These are phyloP conservation scores for Nemania sp. DNA, from an alignment of 2,329 filamentous ascomycete species.

Conservation along the genomic window DNA sequence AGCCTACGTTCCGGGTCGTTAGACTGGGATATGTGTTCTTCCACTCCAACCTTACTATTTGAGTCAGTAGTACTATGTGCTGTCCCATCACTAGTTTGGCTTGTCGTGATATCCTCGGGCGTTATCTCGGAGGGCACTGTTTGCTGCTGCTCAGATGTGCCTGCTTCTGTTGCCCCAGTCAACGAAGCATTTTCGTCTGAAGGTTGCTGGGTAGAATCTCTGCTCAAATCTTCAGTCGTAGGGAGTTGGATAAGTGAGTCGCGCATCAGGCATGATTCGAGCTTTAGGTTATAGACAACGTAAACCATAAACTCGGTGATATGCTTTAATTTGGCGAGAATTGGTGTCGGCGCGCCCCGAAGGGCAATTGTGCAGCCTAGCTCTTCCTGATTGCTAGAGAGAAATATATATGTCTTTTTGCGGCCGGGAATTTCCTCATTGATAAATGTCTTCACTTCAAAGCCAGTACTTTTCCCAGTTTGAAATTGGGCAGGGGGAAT, in stretches of 20 bases:
- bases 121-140: conserved; percentile 41
- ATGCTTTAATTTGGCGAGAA: conserved; percentile 83
- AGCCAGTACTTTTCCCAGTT: conserved; percentile 84
- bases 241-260: conserved; percentile 92
- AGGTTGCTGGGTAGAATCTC: conserved; percentile 52
- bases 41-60: conserved; percentile 9
- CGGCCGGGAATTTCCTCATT: conserved; percentile 77
- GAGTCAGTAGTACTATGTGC: conserved; percentile 34
- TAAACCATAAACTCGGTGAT: conserved; percentile 99
- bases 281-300: conserved; percentile 95
- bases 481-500: conserved; percentile 74
- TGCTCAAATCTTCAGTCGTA: conserved; percentile 63
- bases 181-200: conserved; percentile 55
- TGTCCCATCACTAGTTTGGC: conserved; percentile 43
- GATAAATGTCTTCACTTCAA: conserved; percentile 96
- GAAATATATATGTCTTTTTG: conserved; percentile 95
- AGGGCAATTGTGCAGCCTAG: conserved; percentile 95
- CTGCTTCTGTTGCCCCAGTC: conserved; percentile 45
- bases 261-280: conserved; percentile 93
- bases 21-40: conserved; percentile 36
- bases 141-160: conserved; percentile 38
- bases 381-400: conserved; percentile 89
- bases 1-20: conserved; percentile 41
- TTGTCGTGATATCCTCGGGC: conserved; percentile 39
- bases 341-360: conserved; percentile 79